A percentile compares a stretch with the other conserved stretches of the same genome.
phyloP scores from a whole-genome alignment of 495 filamentous ascomycete genomes.

The Gamarada debralockiae region DNA sequence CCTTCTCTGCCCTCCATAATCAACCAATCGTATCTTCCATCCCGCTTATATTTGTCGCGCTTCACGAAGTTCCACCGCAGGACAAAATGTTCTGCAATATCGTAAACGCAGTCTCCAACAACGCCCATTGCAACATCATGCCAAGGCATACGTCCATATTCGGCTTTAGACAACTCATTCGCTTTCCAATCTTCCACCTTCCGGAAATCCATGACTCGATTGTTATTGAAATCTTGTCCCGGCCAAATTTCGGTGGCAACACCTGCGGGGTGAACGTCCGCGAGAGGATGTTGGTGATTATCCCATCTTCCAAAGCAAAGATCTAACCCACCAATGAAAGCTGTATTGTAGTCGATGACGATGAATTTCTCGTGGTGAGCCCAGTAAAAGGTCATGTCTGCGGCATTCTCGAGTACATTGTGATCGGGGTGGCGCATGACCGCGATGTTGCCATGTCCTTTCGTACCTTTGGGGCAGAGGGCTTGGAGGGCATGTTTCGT shows the following conservation, averaged over 20 bases:
- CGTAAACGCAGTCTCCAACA: constrained; percentile 83
- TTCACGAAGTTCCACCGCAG: constrained; percentile 96
- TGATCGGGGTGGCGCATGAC: constrained; percentile 95
- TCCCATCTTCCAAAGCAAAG: constrained; percentile 98
- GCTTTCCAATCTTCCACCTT: constrained; percentile 86
- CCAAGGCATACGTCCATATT: constrained; percentile 96
- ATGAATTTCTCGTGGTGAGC: constrained; percentile 97
- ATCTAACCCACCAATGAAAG: constrained; percentile 91
- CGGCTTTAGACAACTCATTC: constrained; percentile 88
- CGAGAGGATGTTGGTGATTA: constrained; percentile 73
- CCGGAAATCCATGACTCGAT: constrained; percentile 94
- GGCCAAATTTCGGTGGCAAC: constrained; percentile 86
- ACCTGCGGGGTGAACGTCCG: constrained; percentile 83
- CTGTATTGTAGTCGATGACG: constrained; percentile 84
- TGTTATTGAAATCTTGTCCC: constrained; percentile 94
- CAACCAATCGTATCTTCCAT: constrained; percentile 76
- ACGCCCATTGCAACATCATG: constrained; percentile 92
- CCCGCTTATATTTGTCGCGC: constrained; percentile 95
- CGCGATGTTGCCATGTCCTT: constrained; percentile 80
- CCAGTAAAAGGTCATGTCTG: constrained; percentile 97
- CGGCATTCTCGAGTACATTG: constrained; percentile 88
- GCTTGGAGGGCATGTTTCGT: constrained; percentile 83
- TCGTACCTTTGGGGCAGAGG: constrained; percentile 75
- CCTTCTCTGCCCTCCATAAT: constrained; percentile 74
- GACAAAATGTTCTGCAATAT: constrained; percentile 95